Base-by-base conservation (phyloP, 129 eudicot genomes). In the Ambrosia artemisiifolia region DNA sequence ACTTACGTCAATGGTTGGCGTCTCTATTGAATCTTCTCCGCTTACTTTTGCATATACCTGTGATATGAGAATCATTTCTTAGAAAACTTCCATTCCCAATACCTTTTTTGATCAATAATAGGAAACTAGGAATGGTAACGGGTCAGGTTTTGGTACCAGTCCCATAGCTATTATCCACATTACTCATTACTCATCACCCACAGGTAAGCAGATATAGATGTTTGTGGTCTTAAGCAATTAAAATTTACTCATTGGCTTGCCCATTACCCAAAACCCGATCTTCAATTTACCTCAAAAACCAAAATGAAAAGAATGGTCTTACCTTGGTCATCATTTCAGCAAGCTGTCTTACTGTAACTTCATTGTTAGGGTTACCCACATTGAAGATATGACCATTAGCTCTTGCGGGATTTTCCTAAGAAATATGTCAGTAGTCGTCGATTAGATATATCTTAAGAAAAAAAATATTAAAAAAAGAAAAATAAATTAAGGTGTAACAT, bases 291-390 rank as follows among this genome's bases (percentile, higher is more conserved):
- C n/a, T 44, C 49, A 44, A 46, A 38, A 8, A 40, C 46, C 12
- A 35, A 20, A 9, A 32, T 68, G 4, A 35, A 38, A 11, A 9
- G 11, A 17, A 17, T 49, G 34, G 10, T 30, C 43, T 70, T 32
- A 92, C 97, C 97, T 92, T 65, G 51, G 96, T 88, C 97, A 92
- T 92, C 97, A 92, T 92, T 81, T 92, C 94, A 71, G 44, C 44
- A 40, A 40, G 44, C 44, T 40, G 44, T 40, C 44, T 40, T 6
- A 40, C 44, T 7, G 44, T 40, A 40, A 40, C 44, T 40, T 40
- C 44, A 7, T 40, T 40, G 44, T 40, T 40, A 40, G 44, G 44
- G 44, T 40, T 40, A 40, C 44, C 44, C 44, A 40, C 44, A 40
- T 40, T 40, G 44, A 40, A 40, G 11, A 40, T 40, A 3, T 40